Conservation (phyloP, 495 filamentous ascomycete genomes). For the Rhizodiscina lignyota region DNA sequence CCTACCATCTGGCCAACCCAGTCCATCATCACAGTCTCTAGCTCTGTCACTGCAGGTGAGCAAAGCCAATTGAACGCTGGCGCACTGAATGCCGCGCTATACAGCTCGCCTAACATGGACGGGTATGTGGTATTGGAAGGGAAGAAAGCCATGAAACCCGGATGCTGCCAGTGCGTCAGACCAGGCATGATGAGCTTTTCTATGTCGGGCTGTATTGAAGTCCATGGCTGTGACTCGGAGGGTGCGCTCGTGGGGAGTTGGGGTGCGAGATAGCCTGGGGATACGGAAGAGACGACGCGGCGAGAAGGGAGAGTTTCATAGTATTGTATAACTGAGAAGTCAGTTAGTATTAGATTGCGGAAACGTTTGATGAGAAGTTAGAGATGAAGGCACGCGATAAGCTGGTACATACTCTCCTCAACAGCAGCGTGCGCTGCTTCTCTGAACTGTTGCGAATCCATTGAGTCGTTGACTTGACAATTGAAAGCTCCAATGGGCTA, state of each 20-base stretch:
- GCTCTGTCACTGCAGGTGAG: constrained; percentile 84
- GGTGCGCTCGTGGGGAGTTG: constrained; percentile 64
- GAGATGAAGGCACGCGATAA: too few species aligned
- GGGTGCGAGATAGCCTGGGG: constrained; percentile 74
- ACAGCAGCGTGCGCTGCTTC: constrained; percentile 67
- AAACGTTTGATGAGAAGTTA: too few species aligned
- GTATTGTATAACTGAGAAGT: constrained; percentile 53
- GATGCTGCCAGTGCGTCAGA: constrained; percentile 87
- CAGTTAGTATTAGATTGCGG: constrained; percentile 9
- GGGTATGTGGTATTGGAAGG: constrained; percentile 72
- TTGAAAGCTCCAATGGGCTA: too few species aligned
- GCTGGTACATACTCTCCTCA: constrained; percentile 52
- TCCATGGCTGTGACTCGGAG: constrained; percentile 58
- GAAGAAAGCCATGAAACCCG: constrained; percentile 95
- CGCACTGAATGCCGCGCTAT: constrained; percentile 70
- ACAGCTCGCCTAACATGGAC: constrained; percentile 84
- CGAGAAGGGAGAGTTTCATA: constrained; percentile 58
- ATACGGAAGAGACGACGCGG: constrained; percentile 58
- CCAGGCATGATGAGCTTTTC: constrained; percentile 83
- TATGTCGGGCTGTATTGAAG: constrained; percentile 68
- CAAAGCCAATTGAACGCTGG: constrained; percentile 98
- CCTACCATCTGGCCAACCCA: constrained; percentile 67
- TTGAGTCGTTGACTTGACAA: too few species aligned
- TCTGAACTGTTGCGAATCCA: constrained; percentile 74
- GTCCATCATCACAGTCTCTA: constrained; percentile 88